phyloP scores from a whole-genome alignment of 2,329 filamentous ascomycete species.

The Sphaerostilbella broomeana region DNA sequence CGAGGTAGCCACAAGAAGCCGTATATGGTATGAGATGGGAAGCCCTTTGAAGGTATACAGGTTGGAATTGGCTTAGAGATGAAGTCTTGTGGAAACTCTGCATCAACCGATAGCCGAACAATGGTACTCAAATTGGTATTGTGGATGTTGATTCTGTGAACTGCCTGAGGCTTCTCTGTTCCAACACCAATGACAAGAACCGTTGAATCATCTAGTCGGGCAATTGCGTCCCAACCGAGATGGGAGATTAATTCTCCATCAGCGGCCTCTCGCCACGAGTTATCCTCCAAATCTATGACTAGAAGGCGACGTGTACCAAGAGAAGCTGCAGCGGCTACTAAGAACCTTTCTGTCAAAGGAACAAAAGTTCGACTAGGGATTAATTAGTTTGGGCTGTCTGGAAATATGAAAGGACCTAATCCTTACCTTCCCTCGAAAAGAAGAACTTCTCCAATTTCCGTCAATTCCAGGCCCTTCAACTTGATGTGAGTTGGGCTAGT shows the following conservation, averaged over 20 bases:
- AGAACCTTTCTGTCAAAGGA: slow-evolving; percentile 27
- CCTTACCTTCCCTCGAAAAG: slow-evolving; percentile 27
- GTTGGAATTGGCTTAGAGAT: slow-evolving; percentile 35
- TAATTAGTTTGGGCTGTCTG: slow-evolving; percentile 1
- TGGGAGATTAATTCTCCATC: slow-evolving; percentile 25
- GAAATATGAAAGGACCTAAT: background rate
- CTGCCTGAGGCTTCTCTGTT: slow-evolving; percentile 22
- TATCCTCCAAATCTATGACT: slow-evolving; percentile 31
- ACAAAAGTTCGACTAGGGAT: slow-evolving; percentile 32
- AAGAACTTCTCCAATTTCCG: slow-evolving; percentile 32
- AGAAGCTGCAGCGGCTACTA: slow-evolving; percentile 30
- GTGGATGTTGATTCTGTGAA: slow-evolving; percentile 31
- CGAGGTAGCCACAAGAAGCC: slow-evolving; percentile 44
- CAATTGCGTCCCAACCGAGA: slow-evolving; percentile 29
- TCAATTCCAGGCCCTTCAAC: slow-evolving; percentile 34
- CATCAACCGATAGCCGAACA: slow-evolving; percentile 30
- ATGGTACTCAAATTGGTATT: slow-evolving; percentile 20
- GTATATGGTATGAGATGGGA: slow-evolving; percentile 29
- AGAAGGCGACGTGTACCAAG: slow-evolving; percentile 31
- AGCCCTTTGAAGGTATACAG: slow-evolving; percentile 21
- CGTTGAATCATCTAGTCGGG: slow-evolving; percentile 27
- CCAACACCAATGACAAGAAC: slow-evolving; percentile 35
- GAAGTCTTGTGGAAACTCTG: slow-evolving; percentile 22
- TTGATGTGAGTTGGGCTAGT: slow-evolving; percentile 24
- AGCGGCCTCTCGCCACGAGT: slow-evolving; percentile 26